These are phyloP conservation scores for Aeschynomene evenia DNA, from an alignment of 306 rosid genomes.

Conservation along the genomic window DNA sequence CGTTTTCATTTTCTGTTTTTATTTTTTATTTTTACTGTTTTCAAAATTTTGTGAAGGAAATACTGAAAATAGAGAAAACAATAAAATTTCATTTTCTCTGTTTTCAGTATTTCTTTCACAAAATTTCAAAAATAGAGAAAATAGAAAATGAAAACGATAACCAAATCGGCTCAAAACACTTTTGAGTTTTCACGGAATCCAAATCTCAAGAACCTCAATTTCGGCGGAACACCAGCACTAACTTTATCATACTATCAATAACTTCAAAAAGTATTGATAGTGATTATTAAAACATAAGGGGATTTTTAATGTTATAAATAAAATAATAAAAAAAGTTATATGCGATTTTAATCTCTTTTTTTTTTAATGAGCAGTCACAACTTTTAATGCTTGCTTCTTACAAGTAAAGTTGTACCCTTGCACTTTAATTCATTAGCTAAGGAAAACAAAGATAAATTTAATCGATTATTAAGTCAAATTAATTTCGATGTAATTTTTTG, in stretches of 20 bases:
- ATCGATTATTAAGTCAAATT: no score
- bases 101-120: no score
- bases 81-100: no score
- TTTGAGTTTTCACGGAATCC: constrained; percentile 27
- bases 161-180: no score
- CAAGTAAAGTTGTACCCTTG: background rate
- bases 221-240: constrained; percentile 15
- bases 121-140: no score
- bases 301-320: background rate
- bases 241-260: background rate
- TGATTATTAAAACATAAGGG: background rate
- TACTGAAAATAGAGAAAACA: no score
- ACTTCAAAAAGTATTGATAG: background rate
- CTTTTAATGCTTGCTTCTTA: background rate
- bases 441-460: background rate
- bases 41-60: no score
- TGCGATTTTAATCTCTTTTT: no score
- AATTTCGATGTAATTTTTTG: no score
- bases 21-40: no score
- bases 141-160: no score
- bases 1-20: no score
- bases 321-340: background rate
- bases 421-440: background rate
- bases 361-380: background rate
- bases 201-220: constrained; percentile 29